Percentiles rank a stretch among this genome's conserved stretches.
Conservation (phyloP, 2,329 filamentous ascomycete genomes). For the Penicillium sp. region DNA sequence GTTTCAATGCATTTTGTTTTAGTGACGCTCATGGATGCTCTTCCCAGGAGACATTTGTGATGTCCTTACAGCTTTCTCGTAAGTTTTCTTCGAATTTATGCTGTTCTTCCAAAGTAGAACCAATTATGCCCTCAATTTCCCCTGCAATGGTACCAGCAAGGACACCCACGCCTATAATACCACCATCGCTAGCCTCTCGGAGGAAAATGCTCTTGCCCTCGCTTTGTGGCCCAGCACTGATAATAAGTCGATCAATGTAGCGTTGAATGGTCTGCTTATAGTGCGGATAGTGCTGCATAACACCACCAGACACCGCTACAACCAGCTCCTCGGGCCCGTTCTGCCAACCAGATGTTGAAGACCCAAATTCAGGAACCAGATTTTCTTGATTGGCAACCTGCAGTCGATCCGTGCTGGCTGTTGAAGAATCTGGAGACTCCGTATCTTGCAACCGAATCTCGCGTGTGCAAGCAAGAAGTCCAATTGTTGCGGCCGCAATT, state of each 20-base stretch:
- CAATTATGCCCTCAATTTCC: slow-evolving; percentile 31
- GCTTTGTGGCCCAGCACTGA: slow-evolving; percentile 40
- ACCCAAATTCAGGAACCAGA: slow-evolving; percentile 12
- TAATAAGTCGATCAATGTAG: slow-evolving; percentile 61
- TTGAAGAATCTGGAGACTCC: slow-evolving; percentile 13
- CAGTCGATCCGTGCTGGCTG: not conserved
- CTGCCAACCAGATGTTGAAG: slow-evolving; percentile 28
- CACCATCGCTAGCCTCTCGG: slow-evolving; percentile 52
- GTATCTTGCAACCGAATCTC: slow-evolving; percentile 54
- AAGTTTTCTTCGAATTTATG: not conserved
- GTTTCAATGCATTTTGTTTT: not conserved
- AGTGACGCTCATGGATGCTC: not conserved
- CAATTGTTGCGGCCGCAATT: slow-evolving; percentile 68
- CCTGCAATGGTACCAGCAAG: slow-evolving; percentile 47
- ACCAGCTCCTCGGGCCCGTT: slow-evolving; percentile 58
- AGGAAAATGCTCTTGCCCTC: slow-evolving; percentile 51
- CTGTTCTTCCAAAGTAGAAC: slow-evolving; percentile 11
- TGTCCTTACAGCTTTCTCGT: slow-evolving; percentile 1
- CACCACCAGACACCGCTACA: slow-evolving; percentile 75
- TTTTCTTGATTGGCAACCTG: slow-evolving; percentile 2
- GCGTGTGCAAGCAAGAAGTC: slow-evolving; percentile 64
- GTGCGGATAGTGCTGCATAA: slow-evolving; percentile 72
- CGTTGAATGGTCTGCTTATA: slow-evolving; percentile 66
- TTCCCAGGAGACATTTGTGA: not conserved
- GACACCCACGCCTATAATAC: slow-evolving; percentile 54